A percentile compares a stretch with the other conserved stretches of the same genome.
These are phyloP conservation scores for Alternaria conjuncta DNA, from an alignment of 2,329 filamentous ascomycete species.

Conservation along the genomic window DNA sequence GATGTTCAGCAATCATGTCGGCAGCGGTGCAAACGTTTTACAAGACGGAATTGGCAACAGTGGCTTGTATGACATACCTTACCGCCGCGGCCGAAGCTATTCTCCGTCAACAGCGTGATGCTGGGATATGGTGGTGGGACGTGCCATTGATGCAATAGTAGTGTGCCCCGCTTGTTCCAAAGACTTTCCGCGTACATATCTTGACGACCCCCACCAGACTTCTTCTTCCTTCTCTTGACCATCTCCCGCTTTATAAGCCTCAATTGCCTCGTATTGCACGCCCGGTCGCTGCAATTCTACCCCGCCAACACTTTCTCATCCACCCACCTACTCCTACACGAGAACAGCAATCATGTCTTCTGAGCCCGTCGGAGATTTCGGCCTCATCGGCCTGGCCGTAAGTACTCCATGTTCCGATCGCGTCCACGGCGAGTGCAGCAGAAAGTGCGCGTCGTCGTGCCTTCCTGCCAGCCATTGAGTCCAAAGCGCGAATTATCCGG, in stretches of 20 bases:
- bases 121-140: constrained; percentile 20
- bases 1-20: constrained; percentile 11
- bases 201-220: constrained; percentile 34
- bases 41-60: constrained; percentile 20
- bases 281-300: constrained; percentile 40
- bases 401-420: constrained; percentile 18
- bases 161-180: constrained; percentile 42
- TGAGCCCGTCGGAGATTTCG: constrained; percentile 57
- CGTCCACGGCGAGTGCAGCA: not conserved
- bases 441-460: not conserved
- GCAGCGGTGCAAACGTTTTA: constrained; percentile 13
- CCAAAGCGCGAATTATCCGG: not conserved
- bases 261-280: constrained; percentile 38
- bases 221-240: constrained; percentile 27
- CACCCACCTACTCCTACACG: constrained; percentile 4
- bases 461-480: not conserved
- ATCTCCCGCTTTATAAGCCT: constrained; percentile 25
- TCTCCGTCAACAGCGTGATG: constrained; percentile 10
- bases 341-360: constrained; percentile 44
- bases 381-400: constrained; percentile 60
- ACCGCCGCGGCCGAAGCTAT: constrained; percentile 40
- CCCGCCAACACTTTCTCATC: constrained; percentile 26
- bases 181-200: constrained; percentile 46
- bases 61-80: constrained; percentile 20
- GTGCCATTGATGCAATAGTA: constrained; percentile 34